Conservation (phyloP, 352 stramenopile genomes). For the Phytophthora citricola region DNA sequence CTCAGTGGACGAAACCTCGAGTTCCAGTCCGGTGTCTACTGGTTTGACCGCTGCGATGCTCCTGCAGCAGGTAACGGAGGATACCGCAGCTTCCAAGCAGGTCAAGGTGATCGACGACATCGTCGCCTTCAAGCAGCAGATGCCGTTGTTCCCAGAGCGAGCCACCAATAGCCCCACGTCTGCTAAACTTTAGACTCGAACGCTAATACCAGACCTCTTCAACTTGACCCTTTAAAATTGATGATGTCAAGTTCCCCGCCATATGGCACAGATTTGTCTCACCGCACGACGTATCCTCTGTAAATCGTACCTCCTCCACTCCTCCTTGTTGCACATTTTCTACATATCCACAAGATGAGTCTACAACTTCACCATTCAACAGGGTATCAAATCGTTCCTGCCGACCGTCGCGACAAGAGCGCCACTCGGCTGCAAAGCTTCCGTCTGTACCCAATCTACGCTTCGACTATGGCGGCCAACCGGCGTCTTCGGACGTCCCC, state of each 20-base stretch:
- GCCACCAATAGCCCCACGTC: constrained; percentile 17
- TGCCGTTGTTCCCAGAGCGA: constrained; percentile 74
- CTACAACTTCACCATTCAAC: not conserved
- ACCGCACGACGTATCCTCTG: constrained; percentile 7
- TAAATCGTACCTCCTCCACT: not conserved
- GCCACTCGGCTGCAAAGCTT: constrained; percentile 23
- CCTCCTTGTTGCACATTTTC: not conserved
- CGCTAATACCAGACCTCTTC: not conserved
- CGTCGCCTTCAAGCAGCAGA: constrained; percentile 63
- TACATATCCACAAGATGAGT: not conserved
- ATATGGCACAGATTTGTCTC: constrained; percentile 7
- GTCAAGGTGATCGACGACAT: constrained; percentile 58
- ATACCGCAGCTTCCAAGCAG: not conserved
- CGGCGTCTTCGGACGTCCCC: constrained; percentile 39
- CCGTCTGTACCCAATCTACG: constrained; percentile 10
- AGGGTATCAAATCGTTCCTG: constrained; percentile 13
- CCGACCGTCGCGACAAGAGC: no score
- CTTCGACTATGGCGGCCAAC: constrained; percentile 13
- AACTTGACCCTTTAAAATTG: constrained; percentile 12
- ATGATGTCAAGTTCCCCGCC: constrained; percentile 19
- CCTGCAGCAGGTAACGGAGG: constrained; percentile 29
- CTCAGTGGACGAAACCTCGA: not conserved
- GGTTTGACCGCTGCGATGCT: constrained; percentile 45
- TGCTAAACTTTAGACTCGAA: constrained; percentile 24
- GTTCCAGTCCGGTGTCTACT: constrained; percentile 11